Conservation (phyloP, 306 rosid genomes). For the Trifolium pratense region DNA sequence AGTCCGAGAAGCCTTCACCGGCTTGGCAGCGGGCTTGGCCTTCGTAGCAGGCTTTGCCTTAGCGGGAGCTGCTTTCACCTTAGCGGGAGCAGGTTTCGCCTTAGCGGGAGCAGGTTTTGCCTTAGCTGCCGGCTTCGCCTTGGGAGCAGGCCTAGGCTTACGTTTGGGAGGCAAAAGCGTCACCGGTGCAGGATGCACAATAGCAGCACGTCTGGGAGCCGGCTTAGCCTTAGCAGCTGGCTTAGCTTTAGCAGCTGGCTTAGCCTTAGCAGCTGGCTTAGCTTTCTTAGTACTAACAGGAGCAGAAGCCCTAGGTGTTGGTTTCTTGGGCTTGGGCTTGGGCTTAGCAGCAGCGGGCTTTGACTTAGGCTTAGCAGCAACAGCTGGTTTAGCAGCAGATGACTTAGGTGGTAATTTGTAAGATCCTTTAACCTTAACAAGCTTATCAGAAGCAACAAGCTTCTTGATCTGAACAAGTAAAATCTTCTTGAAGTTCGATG, state of each 20-base stretch:
- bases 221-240: constrained; percentile 33
- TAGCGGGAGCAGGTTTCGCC: constrained; percentile 36
- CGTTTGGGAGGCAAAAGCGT: no score
- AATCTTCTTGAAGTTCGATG: constrained; percentile 72
- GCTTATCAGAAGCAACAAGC: constrained; percentile 70
- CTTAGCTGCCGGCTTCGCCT: constrained; percentile 43
- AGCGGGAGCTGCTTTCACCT: constrained; percentile 50
- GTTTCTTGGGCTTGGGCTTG: not conserved
- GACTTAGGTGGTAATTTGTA: constrained; percentile 59
- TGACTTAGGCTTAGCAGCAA: not conserved
- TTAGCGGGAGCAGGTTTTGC: not conserved
- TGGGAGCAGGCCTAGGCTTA: not conserved
- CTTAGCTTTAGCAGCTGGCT: constrained; percentile 35
- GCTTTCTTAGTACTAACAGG: constrained; percentile 33
- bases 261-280: not conserved
- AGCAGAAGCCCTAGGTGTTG: constrained; percentile 5
- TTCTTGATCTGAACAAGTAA: constrained; percentile 71
- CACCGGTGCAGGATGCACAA: no score
- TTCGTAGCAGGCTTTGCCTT: constrained; percentile 46
- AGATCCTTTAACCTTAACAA: constrained; percentile 70
- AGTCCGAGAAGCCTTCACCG: constrained; percentile 68
- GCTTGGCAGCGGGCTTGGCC: constrained; percentile 55
- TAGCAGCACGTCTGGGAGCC: not conserved
- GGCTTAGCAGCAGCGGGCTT: constrained; percentile 5
- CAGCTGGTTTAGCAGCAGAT: constrained; percentile 39